phyloP scores from a whole-genome alignment of 2,329 filamentous ascomycete species.

The Microsporum canis region DNA sequence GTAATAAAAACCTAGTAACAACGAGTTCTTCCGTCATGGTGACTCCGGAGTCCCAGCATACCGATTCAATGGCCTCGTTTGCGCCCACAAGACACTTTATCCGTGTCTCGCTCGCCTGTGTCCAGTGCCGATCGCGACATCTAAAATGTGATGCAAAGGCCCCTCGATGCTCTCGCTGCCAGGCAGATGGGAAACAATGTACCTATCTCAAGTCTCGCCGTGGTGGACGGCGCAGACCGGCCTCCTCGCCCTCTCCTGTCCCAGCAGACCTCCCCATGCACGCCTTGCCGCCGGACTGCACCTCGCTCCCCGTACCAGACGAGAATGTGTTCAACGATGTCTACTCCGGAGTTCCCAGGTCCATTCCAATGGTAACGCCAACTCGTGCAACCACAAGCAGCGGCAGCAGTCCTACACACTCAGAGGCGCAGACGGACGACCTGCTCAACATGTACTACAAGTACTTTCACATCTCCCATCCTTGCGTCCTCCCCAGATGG shows the following conservation, averaged over 20 bases:
- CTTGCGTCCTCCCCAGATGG: slow-evolving; percentile 19
- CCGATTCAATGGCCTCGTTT: slow-evolving; percentile 1
- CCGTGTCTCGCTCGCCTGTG: slow-evolving; percentile 17
- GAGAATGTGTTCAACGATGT: not conserved
- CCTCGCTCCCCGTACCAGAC: not conserved
- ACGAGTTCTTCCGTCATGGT: not conserved
- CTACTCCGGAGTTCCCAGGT: not conserved
- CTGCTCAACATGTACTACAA: slow-evolving; percentile 22
- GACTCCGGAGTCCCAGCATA: not conserved
- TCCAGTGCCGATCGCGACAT: slow-evolving; percentile 30
- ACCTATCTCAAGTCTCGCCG: slow-evolving; percentile 40
- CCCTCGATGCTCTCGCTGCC: slow-evolving; percentile 36
- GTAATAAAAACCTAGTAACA: too few relatives aligned
- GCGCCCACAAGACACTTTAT: slow-evolving; percentile 1
- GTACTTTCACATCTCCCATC: slow-evolving; percentile 24
- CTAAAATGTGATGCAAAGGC: slow-evolving; percentile 39
- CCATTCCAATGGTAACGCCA: not conserved
- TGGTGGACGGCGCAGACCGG: slow-evolving; percentile 25
- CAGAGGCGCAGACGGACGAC: not conserved
- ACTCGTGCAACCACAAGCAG: not conserved
- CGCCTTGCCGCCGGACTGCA: not conserved
- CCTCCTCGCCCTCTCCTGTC: slow-evolving; percentile 11
- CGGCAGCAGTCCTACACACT: slow-evolving; percentile 1
- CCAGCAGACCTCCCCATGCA: not conserved
- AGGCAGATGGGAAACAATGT: slow-evolving; percentile 34